These are phyloP conservation scores for Bjerkandera adusta DNA, from an alignment of 1,284 basidiomycete genomes.

Conservation along the genomic window DNA sequence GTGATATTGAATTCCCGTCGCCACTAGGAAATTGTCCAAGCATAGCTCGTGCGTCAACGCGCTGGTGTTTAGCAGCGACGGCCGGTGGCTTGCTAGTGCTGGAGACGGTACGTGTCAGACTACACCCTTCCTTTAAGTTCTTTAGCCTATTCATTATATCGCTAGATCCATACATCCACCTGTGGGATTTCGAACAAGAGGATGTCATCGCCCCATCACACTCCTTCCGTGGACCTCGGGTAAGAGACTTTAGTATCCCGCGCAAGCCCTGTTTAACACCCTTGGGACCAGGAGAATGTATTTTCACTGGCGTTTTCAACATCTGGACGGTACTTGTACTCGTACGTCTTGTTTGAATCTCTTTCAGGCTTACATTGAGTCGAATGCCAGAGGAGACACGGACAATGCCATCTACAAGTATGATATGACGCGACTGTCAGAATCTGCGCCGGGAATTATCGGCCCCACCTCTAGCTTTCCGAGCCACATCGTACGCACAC, in stretches of 20 bases:
- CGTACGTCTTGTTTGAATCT: slow-evolving; percentile 42
- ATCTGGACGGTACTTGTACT: slow-evolving; percentile 56
- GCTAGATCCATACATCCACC: slow-evolving; percentile 54
- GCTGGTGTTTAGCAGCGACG: slow-evolving; percentile 61
- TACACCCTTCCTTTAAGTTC: slow-evolving; percentile 28
- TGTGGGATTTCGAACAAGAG: slow-evolving; percentile 75
- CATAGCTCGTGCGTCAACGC: slow-evolving; percentile 75
- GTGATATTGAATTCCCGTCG: too few species aligned
- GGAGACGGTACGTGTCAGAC: slow-evolving; percentile 54
- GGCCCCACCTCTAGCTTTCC: too few species aligned
- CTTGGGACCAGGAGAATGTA: slow-evolving; percentile 61
- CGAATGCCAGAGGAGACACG: slow-evolving; percentile 55
- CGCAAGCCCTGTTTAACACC: neutral
- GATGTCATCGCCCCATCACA: slow-evolving; percentile 45
- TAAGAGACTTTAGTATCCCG: slow-evolving; percentile 25
- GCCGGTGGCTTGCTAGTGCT: slow-evolving; percentile 71
- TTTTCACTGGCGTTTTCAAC: slow-evolving; percentile 69
- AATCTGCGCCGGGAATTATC: too few species aligned
- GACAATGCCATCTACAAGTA: slow-evolving; percentile 57
- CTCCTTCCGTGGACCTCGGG: slow-evolving; percentile 49
- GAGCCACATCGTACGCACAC: too few species aligned
- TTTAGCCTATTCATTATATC: neutral
- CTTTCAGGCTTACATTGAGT: slow-evolving; percentile 7
- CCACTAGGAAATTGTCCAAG: slow-evolving; percentile 49
- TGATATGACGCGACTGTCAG: slow-evolving; percentile 38